These are phyloP conservation scores for Fraxinus velutina DNA, from an alignment of 305 asterid genomes.

Conservation along the genomic window DNA sequence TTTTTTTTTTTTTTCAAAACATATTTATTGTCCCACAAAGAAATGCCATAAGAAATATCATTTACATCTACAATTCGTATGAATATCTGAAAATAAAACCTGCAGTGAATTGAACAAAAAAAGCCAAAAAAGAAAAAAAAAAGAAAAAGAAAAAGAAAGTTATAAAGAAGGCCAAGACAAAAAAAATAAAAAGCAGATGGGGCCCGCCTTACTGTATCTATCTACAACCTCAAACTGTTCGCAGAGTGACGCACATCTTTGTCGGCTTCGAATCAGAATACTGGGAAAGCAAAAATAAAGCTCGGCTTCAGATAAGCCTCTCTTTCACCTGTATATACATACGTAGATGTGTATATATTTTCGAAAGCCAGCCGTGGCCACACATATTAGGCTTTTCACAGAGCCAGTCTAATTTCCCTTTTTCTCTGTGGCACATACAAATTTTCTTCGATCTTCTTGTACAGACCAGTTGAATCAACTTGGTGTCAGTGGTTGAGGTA, in stretches of 20 bases:
- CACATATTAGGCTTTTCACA: neutral
- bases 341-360: neutral
- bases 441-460: neutral
- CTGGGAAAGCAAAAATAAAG: neutral
- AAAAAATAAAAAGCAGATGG: neutral
- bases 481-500: neutral
- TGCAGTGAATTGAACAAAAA: neutral
- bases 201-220: neutral
- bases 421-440: neutral
- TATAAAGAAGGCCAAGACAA: too few species aligned
- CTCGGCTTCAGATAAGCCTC: neutral
- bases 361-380: neutral
- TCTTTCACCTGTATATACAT: neutral
- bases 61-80: neutral
- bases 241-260: neutral
- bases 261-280: neutral
- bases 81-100: neutral
- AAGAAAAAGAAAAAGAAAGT: too few species aligned
- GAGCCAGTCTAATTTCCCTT: neutral
- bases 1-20: neutral
- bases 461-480: neutral
- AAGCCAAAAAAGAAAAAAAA: too few species aligned
- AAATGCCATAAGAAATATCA: neutral
- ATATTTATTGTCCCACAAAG: neutral
- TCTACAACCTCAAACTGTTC: neutral